Evolutionary conservation across 257 asterid genomes (phyloP), one percentile per base, ranked within the genome.

Genomic region (Henckelia pumila): DNA sequence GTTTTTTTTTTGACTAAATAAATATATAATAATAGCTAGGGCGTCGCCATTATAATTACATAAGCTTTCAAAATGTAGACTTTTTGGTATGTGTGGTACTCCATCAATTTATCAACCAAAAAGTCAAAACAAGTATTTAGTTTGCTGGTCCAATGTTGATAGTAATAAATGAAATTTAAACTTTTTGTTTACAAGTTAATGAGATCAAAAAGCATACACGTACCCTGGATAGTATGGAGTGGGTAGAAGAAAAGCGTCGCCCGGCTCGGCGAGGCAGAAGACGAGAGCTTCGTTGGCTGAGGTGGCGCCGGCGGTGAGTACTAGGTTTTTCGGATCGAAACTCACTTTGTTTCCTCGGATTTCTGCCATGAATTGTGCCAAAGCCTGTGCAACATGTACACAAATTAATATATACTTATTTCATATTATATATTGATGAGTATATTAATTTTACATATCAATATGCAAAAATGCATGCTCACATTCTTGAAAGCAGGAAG

Each of bases 211-310:
- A 10, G 11, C 13, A 33, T 13, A 8, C 14, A 35, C 65, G 47
- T 76, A 79, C 84, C 84, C 84, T 9, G 84, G 81, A 50, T 79
- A 79, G 71, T 79, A 79, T n/a, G 84, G 84, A 56, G 84, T 76
- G 55, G 81, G 81, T 4, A 79, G 77, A 26, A 79, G 81, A 37
- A 79, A 73, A 10, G 84, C 81, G 7, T 79, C 84, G 59, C 81
- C 79, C 1, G 77, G 72, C 5, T 79, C 78, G 21, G 79, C 84
- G 3, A 79, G 70, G 69, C 79, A 79, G 62, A 79, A 79, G 59
- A 73, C 66, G 19, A 79, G 76, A 0, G 84, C 76, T 73, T 79
- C 84, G 21, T 76, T 76, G 1, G 84, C 81, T 0, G 84, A 69
- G 32, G 84, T 79, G 8, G 84, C 71, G 0, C 81, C 81, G 1